These are phyloP conservation scores for Erodium maritimum DNA, from an alignment of 345 rosid species.

Conservation along the genomic window DNA sequence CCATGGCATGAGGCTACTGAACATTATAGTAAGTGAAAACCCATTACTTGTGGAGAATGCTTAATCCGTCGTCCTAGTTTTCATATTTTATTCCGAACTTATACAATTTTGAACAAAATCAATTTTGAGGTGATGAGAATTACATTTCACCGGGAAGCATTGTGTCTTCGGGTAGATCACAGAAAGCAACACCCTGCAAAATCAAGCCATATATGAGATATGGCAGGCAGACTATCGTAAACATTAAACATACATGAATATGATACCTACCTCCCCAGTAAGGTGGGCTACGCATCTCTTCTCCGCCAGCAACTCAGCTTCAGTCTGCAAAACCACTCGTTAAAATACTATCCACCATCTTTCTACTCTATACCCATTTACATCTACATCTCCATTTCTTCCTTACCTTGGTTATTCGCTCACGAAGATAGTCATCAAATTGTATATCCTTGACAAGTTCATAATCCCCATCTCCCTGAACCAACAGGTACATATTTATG, in stretches of 20 bases:
- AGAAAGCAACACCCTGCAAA: slow-evolving; percentile 72
- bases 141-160: slow-evolving; percentile 99
- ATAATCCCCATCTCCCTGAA: slow-evolving; percentile 95
- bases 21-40: too few species aligned
- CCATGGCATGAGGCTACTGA: too few species aligned
- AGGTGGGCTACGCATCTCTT: slow-evolving; percentile 96
- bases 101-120: too few species aligned
- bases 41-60: too few species aligned
- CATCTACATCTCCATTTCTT: too few species aligned
- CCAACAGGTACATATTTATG: slow-evolving; percentile 3
- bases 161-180: slow-evolving; percentile 93
- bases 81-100: too few species aligned
- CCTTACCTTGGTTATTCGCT: slow-evolving; percentile 71
- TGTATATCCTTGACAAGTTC: slow-evolving; percentile 77
- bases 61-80: too few species aligned
- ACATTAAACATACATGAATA: background rate
- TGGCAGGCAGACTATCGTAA: background rate
- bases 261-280: slow-evolving; percentile 62
- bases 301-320: slow-evolving; percentile 87
- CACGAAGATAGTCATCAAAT: slow-evolving; percentile 72
- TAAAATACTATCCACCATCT: too few species aligned
- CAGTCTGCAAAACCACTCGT: slow-evolving; percentile 55
- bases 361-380: too few species aligned
- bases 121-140: too few species aligned
- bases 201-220: slow-evolving; percentile 3